phyloP scores from a whole-genome alignment of 176 grass and related monocot species.

The Bolboschoenus planiculmis region DNA sequence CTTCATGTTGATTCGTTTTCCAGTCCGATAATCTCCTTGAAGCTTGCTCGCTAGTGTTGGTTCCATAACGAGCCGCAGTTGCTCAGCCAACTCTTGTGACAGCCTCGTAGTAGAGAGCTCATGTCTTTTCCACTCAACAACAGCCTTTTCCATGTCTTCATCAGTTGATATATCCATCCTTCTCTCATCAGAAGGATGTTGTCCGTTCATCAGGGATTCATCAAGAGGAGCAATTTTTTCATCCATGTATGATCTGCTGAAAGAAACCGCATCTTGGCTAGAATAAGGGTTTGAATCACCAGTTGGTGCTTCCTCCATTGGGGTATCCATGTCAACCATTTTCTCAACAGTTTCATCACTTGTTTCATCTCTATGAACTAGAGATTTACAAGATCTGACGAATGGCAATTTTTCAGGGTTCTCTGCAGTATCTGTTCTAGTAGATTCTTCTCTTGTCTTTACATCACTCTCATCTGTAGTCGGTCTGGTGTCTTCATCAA shows the following conservation, averaged over 20 bases:
- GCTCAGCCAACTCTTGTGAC: constrained; percentile 90
- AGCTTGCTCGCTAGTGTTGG: constrained; percentile 97
- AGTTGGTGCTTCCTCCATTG: constrained; percentile 34
- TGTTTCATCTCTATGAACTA: constrained; percentile 30
- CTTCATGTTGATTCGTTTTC: constrained; percentile 99
- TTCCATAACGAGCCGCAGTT: constrained; percentile 92
- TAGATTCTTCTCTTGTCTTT: constrained; percentile 34
- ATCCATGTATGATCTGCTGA: constrained; percentile 39
- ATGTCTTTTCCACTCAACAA: constrained; percentile 67
- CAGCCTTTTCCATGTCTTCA: constrained; percentile 33
- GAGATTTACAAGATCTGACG: constrained; percentile 52
- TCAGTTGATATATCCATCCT: constrained; percentile 34
- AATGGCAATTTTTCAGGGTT: constrained; percentile 44
- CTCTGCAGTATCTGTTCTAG: constrained; percentile 24
- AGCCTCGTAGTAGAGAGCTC: constrained; percentile 63
- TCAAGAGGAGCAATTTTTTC: constrained; percentile 31
- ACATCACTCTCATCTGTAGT: constrained; percentile 40
- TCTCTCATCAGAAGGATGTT: constrained; percentile 30
- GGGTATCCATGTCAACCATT: constrained; percentile 27
- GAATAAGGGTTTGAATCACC: constrained; percentile 23
- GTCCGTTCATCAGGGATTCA: constrained; percentile 18
- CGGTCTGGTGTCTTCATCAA: constrained; percentile 39
- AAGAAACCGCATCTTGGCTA: constrained; percentile 46
- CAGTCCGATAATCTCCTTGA: constrained; percentile 98
- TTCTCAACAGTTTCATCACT: constrained; percentile 30